phyloP scores from a whole-genome alignment of 257 asterid genomes.

The Avicennia marina region DNA sequence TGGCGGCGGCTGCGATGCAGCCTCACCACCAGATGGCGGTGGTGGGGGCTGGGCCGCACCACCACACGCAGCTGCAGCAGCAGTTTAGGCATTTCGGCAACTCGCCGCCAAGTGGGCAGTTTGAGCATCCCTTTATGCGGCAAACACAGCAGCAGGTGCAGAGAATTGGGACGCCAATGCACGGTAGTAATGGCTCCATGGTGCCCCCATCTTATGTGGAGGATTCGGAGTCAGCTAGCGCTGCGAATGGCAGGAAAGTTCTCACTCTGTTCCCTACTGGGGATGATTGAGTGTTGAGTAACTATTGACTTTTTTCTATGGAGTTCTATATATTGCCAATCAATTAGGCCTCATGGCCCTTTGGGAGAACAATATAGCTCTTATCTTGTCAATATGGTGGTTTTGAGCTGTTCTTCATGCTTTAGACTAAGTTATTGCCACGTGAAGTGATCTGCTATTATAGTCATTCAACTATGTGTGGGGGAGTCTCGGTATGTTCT shows the following conservation, averaged over 20 bases:
- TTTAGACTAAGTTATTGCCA: no score
- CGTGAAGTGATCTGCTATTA: no score
- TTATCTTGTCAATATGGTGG: no score
- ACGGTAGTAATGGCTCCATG: slow-evolving; percentile 7
- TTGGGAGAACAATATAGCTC: no score
- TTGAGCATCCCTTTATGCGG: slow-evolving; percentile 45
- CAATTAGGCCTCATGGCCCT: no score
- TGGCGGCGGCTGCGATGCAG: slow-evolving; percentile 35
- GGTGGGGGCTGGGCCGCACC: slow-evolving; percentile 30
- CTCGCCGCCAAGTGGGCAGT: slow-evolving; percentile 35
- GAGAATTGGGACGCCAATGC: slow-evolving; percentile 26
- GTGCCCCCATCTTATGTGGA: slow-evolving; percentile 40
- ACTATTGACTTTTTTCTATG: slow-evolving; percentile 4
- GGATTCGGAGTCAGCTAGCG: slow-evolving; percentile 48
- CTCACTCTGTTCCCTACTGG: slow-evolving; percentile 83
- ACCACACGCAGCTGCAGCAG: slow-evolving; percentile 40
- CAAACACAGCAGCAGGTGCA: slow-evolving; percentile 46
- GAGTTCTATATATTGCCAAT: slow-evolving; percentile 16
- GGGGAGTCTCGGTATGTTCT: no score
- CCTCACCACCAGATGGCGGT: slow-evolving; percentile 55
- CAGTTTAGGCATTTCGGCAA: slow-evolving; percentile 40
- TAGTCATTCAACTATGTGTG: no score
- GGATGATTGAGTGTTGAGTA: slow-evolving; percentile 37
- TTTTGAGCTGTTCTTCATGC: no score
- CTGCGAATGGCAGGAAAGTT: slow-evolving; percentile 56